A percentile compares a stretch with the other conserved stretches of the same genome.
phyloP scores from a whole-genome alignment of 495 filamentous ascomycete genomes.

The Entonaema liquescens region DNA sequence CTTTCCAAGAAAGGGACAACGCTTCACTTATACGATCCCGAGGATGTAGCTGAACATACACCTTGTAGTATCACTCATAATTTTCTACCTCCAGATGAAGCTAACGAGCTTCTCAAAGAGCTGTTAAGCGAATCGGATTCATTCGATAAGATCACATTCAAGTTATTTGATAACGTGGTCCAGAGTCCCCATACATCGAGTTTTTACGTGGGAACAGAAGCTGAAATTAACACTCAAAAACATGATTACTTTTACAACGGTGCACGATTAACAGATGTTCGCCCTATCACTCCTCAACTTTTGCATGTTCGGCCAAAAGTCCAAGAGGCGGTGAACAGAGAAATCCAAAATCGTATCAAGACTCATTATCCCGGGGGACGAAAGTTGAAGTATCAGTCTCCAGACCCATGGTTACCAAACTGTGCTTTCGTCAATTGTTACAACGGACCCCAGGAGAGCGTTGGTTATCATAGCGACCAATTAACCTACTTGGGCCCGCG shows the following conservation, averaged over 20 bases:
- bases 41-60: constrained; percentile 79
- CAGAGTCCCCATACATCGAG: constrained; percentile 79
- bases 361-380: constrained; percentile 65
- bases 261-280: constrained; percentile 72
- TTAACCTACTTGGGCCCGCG: constrained; percentile 91
- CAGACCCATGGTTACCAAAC: constrained; percentile 80
- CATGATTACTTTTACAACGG: constrained; percentile 88
- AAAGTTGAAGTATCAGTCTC: constrained; percentile 81
- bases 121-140: constrained; percentile 78
- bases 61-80: constrained; percentile 93
- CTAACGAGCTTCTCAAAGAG: constrained; percentile 76
- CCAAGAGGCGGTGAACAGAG: constrained; percentile 74
- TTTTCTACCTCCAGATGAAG: constrained; percentile 76
- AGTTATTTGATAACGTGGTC: constrained; percentile 86
- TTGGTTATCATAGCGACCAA: constrained; percentile 92
- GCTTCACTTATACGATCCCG: constrained; percentile 79
- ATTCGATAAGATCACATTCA: constrained; percentile 77
- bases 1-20: constrained; percentile 81
- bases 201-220: constrained; percentile 78
- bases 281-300: constrained; percentile 75
- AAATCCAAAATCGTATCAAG: constrained; percentile 72
- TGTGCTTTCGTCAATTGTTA: constrained; percentile 96
- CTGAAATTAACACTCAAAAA: constrained; percentile 70
- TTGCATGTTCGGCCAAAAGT: constrained; percentile 71
- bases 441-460: constrained; percentile 75